Evolutionary conservation across 2,329 filamentous ascomycete species (phyloP), one percentile per base, ranked within the genome.

Genomic region (Monilinia vaccinii-corymbosi): DNA sequence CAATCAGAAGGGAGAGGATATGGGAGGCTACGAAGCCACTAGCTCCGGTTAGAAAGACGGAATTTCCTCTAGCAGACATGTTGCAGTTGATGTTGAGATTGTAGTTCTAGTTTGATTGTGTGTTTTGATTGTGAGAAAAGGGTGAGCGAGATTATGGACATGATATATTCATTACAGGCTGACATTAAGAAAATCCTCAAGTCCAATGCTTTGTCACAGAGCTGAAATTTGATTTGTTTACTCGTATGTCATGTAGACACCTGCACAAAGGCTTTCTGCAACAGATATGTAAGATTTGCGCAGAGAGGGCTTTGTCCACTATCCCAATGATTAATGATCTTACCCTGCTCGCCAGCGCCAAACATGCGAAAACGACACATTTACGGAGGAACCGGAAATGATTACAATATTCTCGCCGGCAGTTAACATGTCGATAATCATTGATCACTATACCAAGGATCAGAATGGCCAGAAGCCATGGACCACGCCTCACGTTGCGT

Each of bases 21-120:
- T 81, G 77, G 3, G 77, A 76, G 16, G 77, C 78, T 42, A 81
- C 76, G 66, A 80, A 80, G 46, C 79, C 78, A 21, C 73, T 78
- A 1, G 75, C 79, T 23, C 65, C 66, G 7, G 61, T 67, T 42
- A 69, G 56, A 38, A 69, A 64, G 21, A 68, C 63, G 6, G 44
- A 48, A 21, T 58, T 58, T 36, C 48, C 18, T 50, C 31, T 38
- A n/a, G 28, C n/a, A 38, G 60, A 40, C 60, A 61, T 61, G 8
- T 10, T 52, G 10, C 21, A 32, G 34, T 14, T 36, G 34, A 1
- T 25, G 34, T 14, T 36, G 34, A 1, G 25, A 2, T 48, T 48
- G 28, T 34, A 36, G 1, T 48, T 36, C n/a, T 11, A 14, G n/a
- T 32, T 34, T 3, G 23, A 25, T 47, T 13, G 34, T 50, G 46